Percentiles rank a stretch among this genome's conserved stretches.
Conservation (phyloP, 352 stramenopile genomes). For the Aphanomyces stellatus region DNA sequence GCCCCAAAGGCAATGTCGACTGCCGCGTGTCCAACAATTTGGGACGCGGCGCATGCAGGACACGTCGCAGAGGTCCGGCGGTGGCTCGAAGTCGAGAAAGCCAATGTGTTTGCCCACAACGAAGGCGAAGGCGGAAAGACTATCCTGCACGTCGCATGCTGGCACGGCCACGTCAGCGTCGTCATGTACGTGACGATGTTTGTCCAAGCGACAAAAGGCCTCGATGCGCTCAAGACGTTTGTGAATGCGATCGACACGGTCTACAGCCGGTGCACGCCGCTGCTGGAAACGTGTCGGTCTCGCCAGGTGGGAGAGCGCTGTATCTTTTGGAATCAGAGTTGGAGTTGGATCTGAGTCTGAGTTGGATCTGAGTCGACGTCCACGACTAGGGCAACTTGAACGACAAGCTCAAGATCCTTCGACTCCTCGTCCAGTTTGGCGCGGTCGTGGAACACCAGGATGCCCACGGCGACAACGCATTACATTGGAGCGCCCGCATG, state of each 20-base stretch:
- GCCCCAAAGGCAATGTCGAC: neutral
- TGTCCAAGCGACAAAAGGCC: conserved; percentile 27
- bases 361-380: neutral
- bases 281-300: conserved; percentile 51
- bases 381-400: conserved; percentile 26
- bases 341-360: neutral
- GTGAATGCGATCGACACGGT: conserved; percentile 45
- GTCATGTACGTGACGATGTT: conserved; percentile 30
- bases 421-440: conserved; percentile 37
- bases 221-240: conserved; percentile 24
- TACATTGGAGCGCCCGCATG: conserved; percentile 61
- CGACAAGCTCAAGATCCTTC: conserved; percentile 39
- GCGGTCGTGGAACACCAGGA: conserved; percentile 38
- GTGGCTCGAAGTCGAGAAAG: conserved; percentile 27
- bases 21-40: conserved; percentile 24
- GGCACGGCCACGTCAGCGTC: conserved; percentile 29
- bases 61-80: conserved; percentile 26
- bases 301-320: conserved; percentile 23
- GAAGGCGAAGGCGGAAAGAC: conserved; percentile 29
- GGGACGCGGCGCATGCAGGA: conserved; percentile 35
- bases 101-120: conserved; percentile 28
- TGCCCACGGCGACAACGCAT: conserved; percentile 46
- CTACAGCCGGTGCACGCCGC: conserved; percentile 38
- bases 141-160: conserved; percentile 48
- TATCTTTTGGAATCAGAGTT: neutral